A percentile compares a stretch with the other conserved stretches of the same genome.
phyloP scores from a whole-genome alignment of 2,329 filamentous ascomycete genomes.

The Epichloe glyceriae region DNA sequence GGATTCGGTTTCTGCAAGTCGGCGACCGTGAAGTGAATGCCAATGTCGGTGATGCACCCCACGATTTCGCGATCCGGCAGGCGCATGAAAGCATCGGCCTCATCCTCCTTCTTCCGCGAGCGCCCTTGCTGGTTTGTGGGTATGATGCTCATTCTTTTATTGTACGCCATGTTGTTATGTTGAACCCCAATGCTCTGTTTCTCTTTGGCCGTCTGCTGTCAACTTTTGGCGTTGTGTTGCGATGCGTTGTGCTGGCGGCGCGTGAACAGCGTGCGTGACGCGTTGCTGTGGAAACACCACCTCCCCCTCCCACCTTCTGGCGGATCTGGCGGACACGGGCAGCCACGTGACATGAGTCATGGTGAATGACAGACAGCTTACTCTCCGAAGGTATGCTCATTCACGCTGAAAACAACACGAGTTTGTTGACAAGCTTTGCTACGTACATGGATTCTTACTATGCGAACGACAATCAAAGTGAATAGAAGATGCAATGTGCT shows the following conservation, averaged over 20 bases:
- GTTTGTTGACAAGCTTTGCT: no score
- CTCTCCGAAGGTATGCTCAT: no score
- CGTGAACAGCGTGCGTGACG: background rate
- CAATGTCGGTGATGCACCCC: constrained; percentile 93
- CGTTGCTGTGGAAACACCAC: constrained; percentile 7
- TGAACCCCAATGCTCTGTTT: constrained; percentile 6
- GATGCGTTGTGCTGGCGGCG: background rate
- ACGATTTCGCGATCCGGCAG: constrained; percentile 69
- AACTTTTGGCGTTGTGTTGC: background rate
- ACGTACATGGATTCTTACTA: no score
- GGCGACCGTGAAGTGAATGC: constrained; percentile 71
- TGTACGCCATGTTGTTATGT: constrained; percentile 48
- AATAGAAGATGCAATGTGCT: no score
- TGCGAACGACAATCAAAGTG: no score
- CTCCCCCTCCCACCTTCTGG: background rate
- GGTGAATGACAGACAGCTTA: no score
- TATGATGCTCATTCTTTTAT: constrained; percentile 47
- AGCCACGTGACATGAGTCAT: background rate
- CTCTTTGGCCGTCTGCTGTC: background rate
- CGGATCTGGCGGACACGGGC: background rate
- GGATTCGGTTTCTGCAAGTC: constrained; percentile 92
- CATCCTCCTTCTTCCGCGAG: constrained; percentile 45
- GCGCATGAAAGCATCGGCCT: constrained; percentile 46
- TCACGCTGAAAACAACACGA: no score
- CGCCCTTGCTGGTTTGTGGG: constrained; percentile 38